phyloP scores from a whole-genome alignment of 306 rosid species.

The Pyrus betulifolia region DNA sequence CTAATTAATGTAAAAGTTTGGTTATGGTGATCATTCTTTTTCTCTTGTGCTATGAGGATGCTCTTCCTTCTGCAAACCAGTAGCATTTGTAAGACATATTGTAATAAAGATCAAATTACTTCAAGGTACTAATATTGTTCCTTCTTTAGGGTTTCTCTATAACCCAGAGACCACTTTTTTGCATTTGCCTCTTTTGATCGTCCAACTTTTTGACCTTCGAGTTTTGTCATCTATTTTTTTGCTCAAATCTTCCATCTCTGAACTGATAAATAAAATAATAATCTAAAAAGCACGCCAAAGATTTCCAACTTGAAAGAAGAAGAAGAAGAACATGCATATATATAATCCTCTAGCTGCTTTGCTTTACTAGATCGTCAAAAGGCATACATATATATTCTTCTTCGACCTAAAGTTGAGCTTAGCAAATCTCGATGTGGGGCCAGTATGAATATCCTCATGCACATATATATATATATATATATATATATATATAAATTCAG shows the following conservation, averaged over 20 bases:
- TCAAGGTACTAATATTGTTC: not conserved
- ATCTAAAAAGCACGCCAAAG: not conserved
- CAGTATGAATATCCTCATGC: not conserved
- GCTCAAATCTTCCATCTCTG: not conserved
- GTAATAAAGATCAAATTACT: not conserved
- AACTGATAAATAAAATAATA: not conserved
- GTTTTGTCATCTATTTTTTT: not conserved
- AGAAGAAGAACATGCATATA: not conserved
- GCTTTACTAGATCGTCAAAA: not conserved
- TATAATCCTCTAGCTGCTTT: not conserved
- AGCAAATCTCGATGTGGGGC: not conserved
- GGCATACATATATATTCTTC: not conserved
- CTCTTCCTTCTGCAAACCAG: not conserved
- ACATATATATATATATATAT: not conserved
- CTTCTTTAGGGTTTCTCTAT: not conserved
- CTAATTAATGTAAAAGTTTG: not conserved
- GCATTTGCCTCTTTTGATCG: not conserved
- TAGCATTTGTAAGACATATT: not conserved
- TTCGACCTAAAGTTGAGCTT: constrained; percentile 3
- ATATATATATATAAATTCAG: too few relatives aligned
- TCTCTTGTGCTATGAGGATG: not conserved
- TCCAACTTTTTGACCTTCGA: not conserved
- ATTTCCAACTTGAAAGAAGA: not conserved
- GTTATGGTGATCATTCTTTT: not conserved
- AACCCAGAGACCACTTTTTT: not conserved